Conservation (phyloP, 768 basidiomycete genomes). For the Psilocybe subaeruginosa region DNA sequence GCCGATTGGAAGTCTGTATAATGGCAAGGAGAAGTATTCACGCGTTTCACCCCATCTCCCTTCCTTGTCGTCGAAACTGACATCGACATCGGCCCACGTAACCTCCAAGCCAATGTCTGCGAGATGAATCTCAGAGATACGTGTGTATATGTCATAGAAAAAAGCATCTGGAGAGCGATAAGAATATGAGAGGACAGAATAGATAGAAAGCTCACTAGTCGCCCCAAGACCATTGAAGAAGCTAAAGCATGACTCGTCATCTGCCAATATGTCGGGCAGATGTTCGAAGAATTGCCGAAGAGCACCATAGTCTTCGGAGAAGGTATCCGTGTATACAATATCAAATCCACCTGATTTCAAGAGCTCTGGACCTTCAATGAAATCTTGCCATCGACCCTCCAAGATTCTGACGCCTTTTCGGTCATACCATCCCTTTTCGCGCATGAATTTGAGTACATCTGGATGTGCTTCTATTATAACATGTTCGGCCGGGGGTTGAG, state of each 20-base stretch:
- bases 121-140: conserved; percentile 83
- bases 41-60: conserved; percentile 78
- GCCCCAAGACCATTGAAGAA: conserved; percentile 99
- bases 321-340: conserved; percentile 90
- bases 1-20: conserved; percentile 71
- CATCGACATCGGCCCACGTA: conserved; percentile 81
- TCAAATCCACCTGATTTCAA: conserved; percentile 78
- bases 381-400: conserved; percentile 95
- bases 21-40: conserved; percentile 76
- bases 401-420: conserved; percentile 78
- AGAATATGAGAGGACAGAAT: conserved; percentile 4
- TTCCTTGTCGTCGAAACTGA: conserved; percentile 47
- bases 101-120: conserved; percentile 80
- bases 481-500: conserved; percentile 66
- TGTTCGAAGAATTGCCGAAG: conserved; percentile 82
- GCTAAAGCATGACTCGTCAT: conserved; percentile 79
- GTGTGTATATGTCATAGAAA: conserved; percentile 92
- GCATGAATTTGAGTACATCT: conserved; percentile 86
- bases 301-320: conserved; percentile 85
- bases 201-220: conserved; percentile 61
- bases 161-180: conserved; percentile 59
- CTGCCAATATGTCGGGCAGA: conserved; percentile 75
- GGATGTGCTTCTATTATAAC: conserved; percentile 95
- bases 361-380: conserved; percentile 62
- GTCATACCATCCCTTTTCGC: conserved; percentile 73